These are phyloP conservation scores for Pezicula neosporulosa DNA, from an alignment of 2,329 filamentous ascomycete species.

Conservation along the genomic window DNA sequence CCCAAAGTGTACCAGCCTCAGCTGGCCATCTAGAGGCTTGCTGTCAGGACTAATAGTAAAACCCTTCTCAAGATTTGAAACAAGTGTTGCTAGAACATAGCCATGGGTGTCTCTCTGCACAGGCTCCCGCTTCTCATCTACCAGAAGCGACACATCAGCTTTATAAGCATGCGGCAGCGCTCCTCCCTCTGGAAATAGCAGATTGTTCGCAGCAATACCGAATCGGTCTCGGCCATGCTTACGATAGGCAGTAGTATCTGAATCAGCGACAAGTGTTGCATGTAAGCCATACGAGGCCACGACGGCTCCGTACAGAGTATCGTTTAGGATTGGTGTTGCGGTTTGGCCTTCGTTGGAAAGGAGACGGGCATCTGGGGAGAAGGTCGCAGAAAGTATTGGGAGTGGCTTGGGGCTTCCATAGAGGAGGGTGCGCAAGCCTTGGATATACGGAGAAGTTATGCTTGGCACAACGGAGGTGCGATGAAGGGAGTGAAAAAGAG, in stretches of 20 bases:
- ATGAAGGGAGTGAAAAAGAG: slow-evolving; percentile 59
- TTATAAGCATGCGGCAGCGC: slow-evolving; percentile 51
- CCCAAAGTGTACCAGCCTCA: slow-evolving; percentile 75
- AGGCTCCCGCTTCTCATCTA: slow-evolving; percentile 23
- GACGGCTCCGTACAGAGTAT: slow-evolving; percentile 66
- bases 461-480: slow-evolving; percentile 41
- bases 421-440: slow-evolving; percentile 55
- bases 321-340: slow-evolving; percentile 17
- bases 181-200: slow-evolving; percentile 56
- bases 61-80: slow-evolving; percentile 76
- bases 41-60: slow-evolving; percentile 80
- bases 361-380: slow-evolving; percentile 51
- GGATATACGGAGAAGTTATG: slow-evolving; percentile 16
- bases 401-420: slow-evolving; percentile 50
- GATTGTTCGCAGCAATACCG: slow-evolving; percentile 75
- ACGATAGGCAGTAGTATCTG: slow-evolving; percentile 79
- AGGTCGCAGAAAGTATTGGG: slow-evolving; percentile 59
- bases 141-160: slow-evolving; percentile 42
- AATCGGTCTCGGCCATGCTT: slow-evolving; percentile 76
- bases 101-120: slow-evolving; percentile 52
- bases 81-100: slow-evolving; percentile 74
- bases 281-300: slow-evolving; percentile 91
- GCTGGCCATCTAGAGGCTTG: slow-evolving; percentile 63
- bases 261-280: slow-evolving; percentile 83
- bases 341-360: slow-evolving; percentile 33